These are phyloP conservation scores for Penicillium subrubescens DNA, from an alignment of 495 filamentous ascomycete species.

Conservation along the genomic window DNA sequence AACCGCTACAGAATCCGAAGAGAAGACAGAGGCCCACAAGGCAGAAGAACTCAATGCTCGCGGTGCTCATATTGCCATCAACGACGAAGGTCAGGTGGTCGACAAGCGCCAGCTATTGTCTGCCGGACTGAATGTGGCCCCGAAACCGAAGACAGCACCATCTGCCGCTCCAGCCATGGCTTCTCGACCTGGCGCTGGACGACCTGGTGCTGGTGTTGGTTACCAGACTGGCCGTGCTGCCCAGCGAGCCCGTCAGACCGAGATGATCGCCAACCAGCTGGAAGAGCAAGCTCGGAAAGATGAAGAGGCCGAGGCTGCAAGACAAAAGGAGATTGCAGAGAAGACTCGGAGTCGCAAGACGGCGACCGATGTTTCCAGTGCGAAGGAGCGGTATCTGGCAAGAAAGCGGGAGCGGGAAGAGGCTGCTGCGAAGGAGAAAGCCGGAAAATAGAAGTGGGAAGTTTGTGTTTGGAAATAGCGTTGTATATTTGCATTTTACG, in stretches of 20 bases:
- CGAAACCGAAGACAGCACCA: conserved; percentile 54
- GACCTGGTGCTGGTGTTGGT: conserved; percentile 32
- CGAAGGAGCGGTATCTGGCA: conserved; percentile 84
- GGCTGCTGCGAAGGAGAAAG: conserved; percentile 42
- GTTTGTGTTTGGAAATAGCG: background rate
- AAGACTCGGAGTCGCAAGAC: conserved; percentile 74
- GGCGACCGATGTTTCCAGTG: conserved; percentile 78
- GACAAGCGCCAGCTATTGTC: conserved; percentile 90
- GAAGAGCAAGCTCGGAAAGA: conserved; percentile 73
- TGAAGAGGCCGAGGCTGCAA: conserved; percentile 74
- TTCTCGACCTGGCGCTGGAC: conserved; percentile 31
- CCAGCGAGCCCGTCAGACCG: conserved; percentile 78
- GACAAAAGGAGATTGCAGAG: conserved; percentile 66
- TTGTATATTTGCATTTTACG: conserved; percentile 4
- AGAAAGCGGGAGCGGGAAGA: conserved; percentile 80
- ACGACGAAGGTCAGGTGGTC: conserved; percentile 92
- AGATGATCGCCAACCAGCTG: conserved; percentile 75
- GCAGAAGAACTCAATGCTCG: conserved; percentile 71
- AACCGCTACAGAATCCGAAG: conserved; percentile 41
- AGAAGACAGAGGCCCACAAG: conserved; percentile 70
- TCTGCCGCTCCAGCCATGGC: conserved; percentile 37
- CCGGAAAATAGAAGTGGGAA: background rate
- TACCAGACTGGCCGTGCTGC: conserved; percentile 51
- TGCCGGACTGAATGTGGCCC: conserved; percentile 82
- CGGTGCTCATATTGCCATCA: conserved; percentile 72